Evolutionary conservation across 495 filamentous ascomycete genomes (phyloP).

Genomic region (Neohortaea acidophila): DNA sequence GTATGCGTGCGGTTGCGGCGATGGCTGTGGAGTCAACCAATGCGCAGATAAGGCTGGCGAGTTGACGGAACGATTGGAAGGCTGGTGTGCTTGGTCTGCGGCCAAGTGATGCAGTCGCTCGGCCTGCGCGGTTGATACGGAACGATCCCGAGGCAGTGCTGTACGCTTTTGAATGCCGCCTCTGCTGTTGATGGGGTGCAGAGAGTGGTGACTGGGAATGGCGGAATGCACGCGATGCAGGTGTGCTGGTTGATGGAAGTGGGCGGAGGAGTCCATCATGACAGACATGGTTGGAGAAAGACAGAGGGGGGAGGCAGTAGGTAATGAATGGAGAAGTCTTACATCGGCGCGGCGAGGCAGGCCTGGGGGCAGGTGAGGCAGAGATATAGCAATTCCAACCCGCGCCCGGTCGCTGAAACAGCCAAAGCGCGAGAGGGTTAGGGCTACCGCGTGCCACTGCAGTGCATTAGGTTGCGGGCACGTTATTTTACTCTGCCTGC

Average conservation of each 20-base stretch:
- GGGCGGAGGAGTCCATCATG: constrained; percentile 16
- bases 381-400: no score
- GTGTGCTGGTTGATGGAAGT: background rate
- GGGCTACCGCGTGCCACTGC: no score
- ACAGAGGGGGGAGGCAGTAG: background rate
- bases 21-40: constrained; percentile 15
- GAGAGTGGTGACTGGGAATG: constrained; percentile 14
- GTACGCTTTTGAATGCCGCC: constrained; percentile 12
- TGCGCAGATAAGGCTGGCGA: constrained; percentile 1
- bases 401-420: no score
- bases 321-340: background rate
- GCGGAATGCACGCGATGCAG: constrained; percentile 8
- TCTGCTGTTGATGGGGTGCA: constrained; percentile 9
- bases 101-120: constrained; percentile 12
- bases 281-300: background rate
- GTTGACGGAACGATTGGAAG: background rate
- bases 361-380: no score
- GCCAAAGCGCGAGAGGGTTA: no score
- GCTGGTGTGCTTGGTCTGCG: background rate
- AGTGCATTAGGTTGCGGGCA: no score
- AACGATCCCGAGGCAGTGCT: constrained; percentile 4
- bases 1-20: constrained; percentile 10
- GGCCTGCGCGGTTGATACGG: constrained; percentile 7
- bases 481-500: no score
- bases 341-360: no score